A percentile compares a stretch with the other conserved stretches of the same genome.
These are phyloP conservation scores for Thermoascus crustaceus DNA, from an alignment of 2,329 filamentous ascomycete species.

Conservation along the genomic window DNA sequence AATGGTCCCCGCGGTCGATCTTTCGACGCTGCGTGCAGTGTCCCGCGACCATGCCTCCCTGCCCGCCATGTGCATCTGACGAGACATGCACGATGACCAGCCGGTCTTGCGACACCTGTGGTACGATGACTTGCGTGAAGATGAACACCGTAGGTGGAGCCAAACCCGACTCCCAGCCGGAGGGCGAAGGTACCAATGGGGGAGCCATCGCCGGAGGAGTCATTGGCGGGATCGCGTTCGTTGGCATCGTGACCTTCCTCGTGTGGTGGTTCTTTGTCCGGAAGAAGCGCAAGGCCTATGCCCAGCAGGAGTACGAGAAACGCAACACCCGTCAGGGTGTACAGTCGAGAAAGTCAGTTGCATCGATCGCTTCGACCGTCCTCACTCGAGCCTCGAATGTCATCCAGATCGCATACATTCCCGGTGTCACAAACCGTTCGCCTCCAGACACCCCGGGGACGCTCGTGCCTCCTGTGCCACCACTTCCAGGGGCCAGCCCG, in stretches of 20 bases:
- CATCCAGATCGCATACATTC: slow-evolving; percentile 98
- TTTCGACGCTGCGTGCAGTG: slow-evolving; percentile 49
- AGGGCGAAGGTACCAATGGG: slow-evolving; percentile 51
- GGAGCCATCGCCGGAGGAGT: slow-evolving; percentile 90
- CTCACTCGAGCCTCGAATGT: slow-evolving; percentile 95
- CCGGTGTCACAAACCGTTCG: slow-evolving; percentile 88
- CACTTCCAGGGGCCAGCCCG: slow-evolving; percentile 62
- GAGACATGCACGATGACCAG: slow-evolving; percentile 54
- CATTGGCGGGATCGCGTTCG: slow-evolving; percentile 68
- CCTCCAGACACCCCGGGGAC: slow-evolving; percentile 72
- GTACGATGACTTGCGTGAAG: slow-evolving; percentile 48
- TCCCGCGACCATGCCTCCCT: slow-evolving; percentile 44
- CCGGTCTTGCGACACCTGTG: slow-evolving; percentile 53
- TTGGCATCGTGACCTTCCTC: slow-evolving; percentile 68
- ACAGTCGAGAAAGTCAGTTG: slow-evolving; percentile 66
- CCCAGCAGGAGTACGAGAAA: slow-evolving; percentile 46
- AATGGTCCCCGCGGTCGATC: slow-evolving; percentile 17
- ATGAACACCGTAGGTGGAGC: slow-evolving; percentile 31
- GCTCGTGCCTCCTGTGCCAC: slow-evolving; percentile 85
- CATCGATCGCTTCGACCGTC: slow-evolving; percentile 91
- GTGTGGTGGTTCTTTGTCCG: slow-evolving; percentile 86
- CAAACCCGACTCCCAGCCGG: slow-evolving; percentile 13
- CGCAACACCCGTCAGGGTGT: slow-evolving; percentile 48
- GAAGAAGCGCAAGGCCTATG: slow-evolving; percentile 56
- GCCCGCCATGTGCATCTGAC: slow-evolving; percentile 49